Evolutionary conservation across 495 filamentous ascomycete species (phyloP).

Genomic region (Pseudevernia furfuracea): DNA sequence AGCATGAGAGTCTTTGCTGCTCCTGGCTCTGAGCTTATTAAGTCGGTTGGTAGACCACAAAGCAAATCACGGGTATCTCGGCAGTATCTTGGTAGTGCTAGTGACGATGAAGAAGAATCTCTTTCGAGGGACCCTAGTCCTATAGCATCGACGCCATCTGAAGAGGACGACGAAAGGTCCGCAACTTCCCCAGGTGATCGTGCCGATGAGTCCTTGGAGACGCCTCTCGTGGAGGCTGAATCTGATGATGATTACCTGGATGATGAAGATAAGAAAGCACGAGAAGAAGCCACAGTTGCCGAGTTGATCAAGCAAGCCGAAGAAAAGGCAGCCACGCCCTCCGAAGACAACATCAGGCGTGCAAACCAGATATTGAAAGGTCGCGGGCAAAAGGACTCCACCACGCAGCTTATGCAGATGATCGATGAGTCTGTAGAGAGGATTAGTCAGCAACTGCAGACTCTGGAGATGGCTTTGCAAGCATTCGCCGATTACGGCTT

Average conservation of each 20-base stretch:
- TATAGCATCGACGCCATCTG: conserved; percentile 27
- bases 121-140: conserved; percentile 21
- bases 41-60: conserved; percentile 16
- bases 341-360: conserved; percentile 53
- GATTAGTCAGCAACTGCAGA: conserved; percentile 41
- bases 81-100: conserved; percentile 13
- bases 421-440: conserved; percentile 41
- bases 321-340: conserved; percentile 42
- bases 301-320: conserved; percentile 58
- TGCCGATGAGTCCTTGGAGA: conserved; percentile 13
- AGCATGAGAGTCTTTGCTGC: conserved; percentile 69
- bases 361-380: conserved; percentile 58
- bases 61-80: conserved; percentile 15
- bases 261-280: conserved; percentile 55
- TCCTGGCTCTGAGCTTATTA: conserved; percentile 43
- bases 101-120: conserved; percentile 24
- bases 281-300: conserved; percentile 58
- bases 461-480: conserved; percentile 32
- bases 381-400: conserved; percentile 55
- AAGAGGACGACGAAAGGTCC: conserved; percentile 17
- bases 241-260: conserved; percentile 42
- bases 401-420: conserved; percentile 49
- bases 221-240: conserved; percentile 17
- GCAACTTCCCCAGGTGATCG: conserved; percentile 12
- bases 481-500: conserved; percentile 24